phyloP scores from a whole-genome alignment of 345 rosid genomes.

The Arabidopsis suecica region DNA sequence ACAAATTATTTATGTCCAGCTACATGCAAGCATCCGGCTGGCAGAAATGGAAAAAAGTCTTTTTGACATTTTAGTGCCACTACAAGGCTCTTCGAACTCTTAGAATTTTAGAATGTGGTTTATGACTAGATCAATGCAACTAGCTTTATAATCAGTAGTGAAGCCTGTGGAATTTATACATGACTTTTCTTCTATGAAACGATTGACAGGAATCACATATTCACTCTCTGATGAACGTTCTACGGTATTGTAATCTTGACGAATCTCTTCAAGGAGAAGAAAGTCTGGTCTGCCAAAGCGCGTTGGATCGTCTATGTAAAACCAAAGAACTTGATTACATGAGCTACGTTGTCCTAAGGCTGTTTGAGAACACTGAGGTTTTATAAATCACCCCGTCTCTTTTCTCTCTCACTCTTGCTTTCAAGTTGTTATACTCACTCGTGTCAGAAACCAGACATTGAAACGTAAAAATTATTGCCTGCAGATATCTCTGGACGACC shows the following conservation, averaged over 20 bases:
- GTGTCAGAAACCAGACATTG: neutral
- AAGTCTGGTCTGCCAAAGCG: slow-evolving; percentile 75
- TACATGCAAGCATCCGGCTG: slow-evolving; percentile 7
- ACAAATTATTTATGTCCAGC: neutral
- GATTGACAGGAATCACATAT: slow-evolving; percentile 91
- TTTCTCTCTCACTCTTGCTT: slow-evolving; percentile 1
- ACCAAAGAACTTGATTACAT: slow-evolving; percentile 99
- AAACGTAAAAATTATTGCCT: slow-evolving; percentile 21
- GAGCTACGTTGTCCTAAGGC: slow-evolving; percentile 92
- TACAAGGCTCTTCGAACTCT: neutral
- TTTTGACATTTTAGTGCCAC: neutral
- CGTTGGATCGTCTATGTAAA: slow-evolving; percentile 77
- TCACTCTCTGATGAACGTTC: slow-evolving; percentile 93
- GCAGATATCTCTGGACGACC: slow-evolving; percentile 87
- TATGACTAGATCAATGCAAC: neutral
- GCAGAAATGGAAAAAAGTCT: neutral
- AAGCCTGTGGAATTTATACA: neutral
- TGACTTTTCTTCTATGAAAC: slow-evolving; percentile 24
- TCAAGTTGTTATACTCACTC: neutral
- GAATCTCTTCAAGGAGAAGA: slow-evolving; percentile 97
- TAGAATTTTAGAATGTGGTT: neutral
- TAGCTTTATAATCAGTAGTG: neutral
- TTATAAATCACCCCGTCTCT: neutral
- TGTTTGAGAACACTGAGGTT: slow-evolving; percentile 96
- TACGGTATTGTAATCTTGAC: slow-evolving; percentile 95